A percentile compares a stretch with the other conserved stretches of the same genome.
Evolutionary conservation across 1,284 basidiomycete genomes (phyloP).

Genomic region (Ustilago tritici): DNA sequence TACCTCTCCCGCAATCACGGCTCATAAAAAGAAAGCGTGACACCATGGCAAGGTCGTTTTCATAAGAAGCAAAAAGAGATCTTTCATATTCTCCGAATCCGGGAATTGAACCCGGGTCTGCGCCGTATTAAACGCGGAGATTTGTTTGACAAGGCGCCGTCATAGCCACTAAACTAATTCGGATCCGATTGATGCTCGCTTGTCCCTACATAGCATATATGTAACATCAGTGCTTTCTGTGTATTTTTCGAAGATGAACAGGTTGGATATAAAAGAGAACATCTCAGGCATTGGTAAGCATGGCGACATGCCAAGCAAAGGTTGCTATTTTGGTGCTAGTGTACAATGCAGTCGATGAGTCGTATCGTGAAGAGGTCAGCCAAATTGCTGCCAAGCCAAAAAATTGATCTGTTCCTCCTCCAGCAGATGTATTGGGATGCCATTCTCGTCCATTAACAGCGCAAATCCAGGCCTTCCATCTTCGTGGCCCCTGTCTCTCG

Average conservation of each 20-base stretch:
- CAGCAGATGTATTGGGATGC: conserved; percentile 31
- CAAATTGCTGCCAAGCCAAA: conserved; percentile 37
- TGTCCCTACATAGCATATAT: background rate
- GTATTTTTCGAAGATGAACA: no score
- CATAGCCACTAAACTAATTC: conserved; percentile 55
- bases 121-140: conserved; percentile 49
- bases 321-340: no score
- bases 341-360: background rate
- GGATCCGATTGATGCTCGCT: conserved; percentile 8
- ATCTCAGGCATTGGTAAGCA: no score
- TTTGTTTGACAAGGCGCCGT: conserved; percentile 56
- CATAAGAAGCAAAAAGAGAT: conserved; percentile 12
- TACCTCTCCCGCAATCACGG: no score
- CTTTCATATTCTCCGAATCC: conserved; percentile 47
- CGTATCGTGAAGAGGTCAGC: background rate
- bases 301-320: no score
- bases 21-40: no score
- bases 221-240: no score
- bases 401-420: conserved; percentile 33
- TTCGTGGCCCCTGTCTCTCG: background rate
- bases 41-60: no score
- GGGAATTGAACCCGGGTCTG: conserved; percentile 60
- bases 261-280: no score
- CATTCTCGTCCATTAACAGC: conserved; percentile 37
- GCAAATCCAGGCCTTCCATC: conserved; percentile 24